phyloP scores from a whole-genome alignment of 139 green algal species.

The Yamagishiella unicocca region DNA sequence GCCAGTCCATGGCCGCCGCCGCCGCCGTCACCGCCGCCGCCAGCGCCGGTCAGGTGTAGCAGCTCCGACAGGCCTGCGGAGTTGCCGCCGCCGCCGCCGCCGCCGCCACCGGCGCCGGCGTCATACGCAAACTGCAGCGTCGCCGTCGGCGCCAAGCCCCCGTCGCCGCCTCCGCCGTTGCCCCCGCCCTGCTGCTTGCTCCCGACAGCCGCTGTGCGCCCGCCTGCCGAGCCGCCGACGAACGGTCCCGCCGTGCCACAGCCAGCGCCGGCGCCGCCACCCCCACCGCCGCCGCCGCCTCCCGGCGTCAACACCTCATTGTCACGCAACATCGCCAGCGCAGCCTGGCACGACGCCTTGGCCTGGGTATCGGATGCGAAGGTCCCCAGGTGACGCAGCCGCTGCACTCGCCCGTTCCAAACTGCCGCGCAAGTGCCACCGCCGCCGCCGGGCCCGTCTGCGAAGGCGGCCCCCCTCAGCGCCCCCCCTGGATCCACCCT shows the following conservation, averaged over 20 bases:
- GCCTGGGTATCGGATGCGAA: background rate
- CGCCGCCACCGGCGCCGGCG: background rate
- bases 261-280: background rate
- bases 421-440: background rate
- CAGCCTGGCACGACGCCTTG: conserved; percentile 13
- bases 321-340: conserved; percentile 19
- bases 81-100: background rate
- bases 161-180: background rate
- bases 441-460: background rate
- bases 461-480: background rate
- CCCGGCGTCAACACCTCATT: background rate
- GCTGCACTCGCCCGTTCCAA: conserved; percentile 28
- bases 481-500: background rate
- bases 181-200: background rate
- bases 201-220: background rate
- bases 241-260: background rate
- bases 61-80: background rate
- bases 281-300: background rate
- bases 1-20: background rate
- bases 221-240: background rate
- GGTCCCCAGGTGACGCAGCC: conserved; percentile 1
- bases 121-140: background rate
- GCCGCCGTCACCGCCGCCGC: background rate
- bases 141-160: background rate
- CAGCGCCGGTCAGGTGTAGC: too few species aligned